A percentile compares a stretch with the other conserved stretches of the same genome.
phyloP scores from a whole-genome alignment of 306 rosid genomes.

The Myrica gale region DNA sequence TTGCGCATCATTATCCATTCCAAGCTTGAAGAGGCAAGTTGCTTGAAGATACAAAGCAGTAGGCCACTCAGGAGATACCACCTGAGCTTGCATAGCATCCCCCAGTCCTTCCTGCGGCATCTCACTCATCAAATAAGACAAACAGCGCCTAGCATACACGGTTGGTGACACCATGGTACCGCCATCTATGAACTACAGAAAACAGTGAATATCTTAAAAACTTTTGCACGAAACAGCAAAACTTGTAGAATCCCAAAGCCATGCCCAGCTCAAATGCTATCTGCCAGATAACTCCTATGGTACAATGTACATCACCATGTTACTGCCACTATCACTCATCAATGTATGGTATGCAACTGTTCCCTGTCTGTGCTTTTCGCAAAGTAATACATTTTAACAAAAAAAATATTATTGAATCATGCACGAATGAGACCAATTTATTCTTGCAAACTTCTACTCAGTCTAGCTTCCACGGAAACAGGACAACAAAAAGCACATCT shows the following conservation, averaged over 20 bases:
- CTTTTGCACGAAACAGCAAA: background rate
- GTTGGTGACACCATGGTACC: slow-evolving; percentile 98
- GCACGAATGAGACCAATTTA: background rate
- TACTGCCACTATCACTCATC: background rate
- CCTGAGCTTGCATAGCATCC: slow-evolving; percentile 98
- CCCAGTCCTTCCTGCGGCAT: slow-evolving; percentile 75
- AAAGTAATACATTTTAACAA: background rate
- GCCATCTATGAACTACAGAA: slow-evolving; percentile 77
- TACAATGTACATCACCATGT: background rate
- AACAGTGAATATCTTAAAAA: slow-evolving; percentile 3
- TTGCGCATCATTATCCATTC: slow-evolving; percentile 94
- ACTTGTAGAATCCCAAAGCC: background rate
- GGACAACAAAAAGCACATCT: slow-evolving; percentile 1
- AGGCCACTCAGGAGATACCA: slow-evolving; percentile 88
- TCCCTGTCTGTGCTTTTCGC: background rate
- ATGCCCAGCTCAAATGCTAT: background rate
- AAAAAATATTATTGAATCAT: background rate
- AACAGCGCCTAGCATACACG: slow-evolving; percentile 82
- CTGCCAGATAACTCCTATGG: background rate
- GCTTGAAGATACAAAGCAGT: slow-evolving; percentile 94
- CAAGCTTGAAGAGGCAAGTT: slow-evolving; percentile 73
- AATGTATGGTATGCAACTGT: background rate
- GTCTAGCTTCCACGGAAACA: background rate
- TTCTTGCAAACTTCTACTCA: background rate
- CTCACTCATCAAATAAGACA: slow-evolving; percentile 76